Evolutionary conservation across 2,329 filamentous ascomycete species (phyloP), one percentile per base, ranked within the genome.

Genomic region (Lasiodiplodia gonubiensis): DNA sequence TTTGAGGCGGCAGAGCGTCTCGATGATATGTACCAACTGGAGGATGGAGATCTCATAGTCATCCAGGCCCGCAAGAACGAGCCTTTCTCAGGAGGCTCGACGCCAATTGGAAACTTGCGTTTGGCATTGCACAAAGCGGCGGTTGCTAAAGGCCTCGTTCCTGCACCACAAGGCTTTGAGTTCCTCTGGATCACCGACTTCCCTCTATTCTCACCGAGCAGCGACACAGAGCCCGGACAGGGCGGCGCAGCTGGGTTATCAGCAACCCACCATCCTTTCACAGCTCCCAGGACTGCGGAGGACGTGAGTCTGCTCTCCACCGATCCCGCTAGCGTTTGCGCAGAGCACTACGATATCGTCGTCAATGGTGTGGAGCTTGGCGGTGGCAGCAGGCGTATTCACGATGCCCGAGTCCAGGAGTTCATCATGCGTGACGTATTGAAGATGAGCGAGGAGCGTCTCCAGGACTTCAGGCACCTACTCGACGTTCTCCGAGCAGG

Each of bases 201-300:
- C 76, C 95, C 95, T 14, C 88, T 99, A 73, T 99, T 99, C 81
- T 93, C 93, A 1, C 92, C 90, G 0, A 81, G 81, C 11, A 86
- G 86, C 64, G 88, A 86, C 61, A 79, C 80, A 10, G 83, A 91
- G 55, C 91, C 92, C 0, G 93, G 93, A 2, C 94, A 98, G 80
- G 93, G 92, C 64, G 93, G 93, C 21, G 79, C 84, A 0, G 88
- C 93, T 0, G 93, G 94, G 4, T 89, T 98, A 73, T 88, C 90
- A 11, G 90, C 94, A 0, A 97, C 94, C 0, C 95, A 99, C 75
- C 95, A 99, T 77, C 95, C 95, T 0, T 99, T 99, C 80, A 99
- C 95, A 0, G 92, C 95, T 0, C 95, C 95, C 0, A 88, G 92
- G 42, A 88, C 88, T 0, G 78, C 85, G 0, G 81, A 83, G 4